phyloP scores from a whole-genome alignment of 768 basidiomycete species.

The Podaxis pistillaris region DNA sequence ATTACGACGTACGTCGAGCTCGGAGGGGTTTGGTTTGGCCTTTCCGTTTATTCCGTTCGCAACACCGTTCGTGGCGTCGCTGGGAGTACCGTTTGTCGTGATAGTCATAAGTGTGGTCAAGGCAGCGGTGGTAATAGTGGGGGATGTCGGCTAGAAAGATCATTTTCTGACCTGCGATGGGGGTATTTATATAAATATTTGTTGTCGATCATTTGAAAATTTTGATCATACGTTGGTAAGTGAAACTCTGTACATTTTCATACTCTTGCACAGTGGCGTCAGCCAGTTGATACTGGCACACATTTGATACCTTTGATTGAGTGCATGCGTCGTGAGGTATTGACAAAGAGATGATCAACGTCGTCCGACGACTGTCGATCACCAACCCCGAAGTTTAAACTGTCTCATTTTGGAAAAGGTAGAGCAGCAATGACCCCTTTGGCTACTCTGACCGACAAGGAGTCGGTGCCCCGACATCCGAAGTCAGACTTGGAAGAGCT shows the following conservation, averaged over 20 bases:
- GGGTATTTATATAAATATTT: background rate
- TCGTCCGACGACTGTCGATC: too few relatives aligned
- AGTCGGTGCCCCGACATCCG: too few relatives aligned
- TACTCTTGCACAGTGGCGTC: background rate
- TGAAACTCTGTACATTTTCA: background rate
- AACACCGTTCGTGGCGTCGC: background rate
- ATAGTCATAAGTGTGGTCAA: background rate
- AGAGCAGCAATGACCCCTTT: too few relatives aligned
- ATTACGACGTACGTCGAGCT: background rate
- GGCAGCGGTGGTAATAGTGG: background rate
- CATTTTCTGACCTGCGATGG: background rate
- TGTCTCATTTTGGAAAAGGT: too few relatives aligned
- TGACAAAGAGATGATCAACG: too few relatives aligned
- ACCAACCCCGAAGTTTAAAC: too few relatives aligned
- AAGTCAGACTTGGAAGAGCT: too few relatives aligned
- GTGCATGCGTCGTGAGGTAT: too few relatives aligned
- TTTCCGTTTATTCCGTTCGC: background rate
- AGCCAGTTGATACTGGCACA: background rate
- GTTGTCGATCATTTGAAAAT: background rate
- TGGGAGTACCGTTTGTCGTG: background rate
- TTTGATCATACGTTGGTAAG: background rate
- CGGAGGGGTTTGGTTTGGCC: background rate
- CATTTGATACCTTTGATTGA: too few relatives aligned
- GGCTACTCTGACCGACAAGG: too few relatives aligned
- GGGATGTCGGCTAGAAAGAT: background rate